Conservation (phyloP, 2,329 filamentous ascomycete genomes). For the Exophiala spinifera region DNA sequence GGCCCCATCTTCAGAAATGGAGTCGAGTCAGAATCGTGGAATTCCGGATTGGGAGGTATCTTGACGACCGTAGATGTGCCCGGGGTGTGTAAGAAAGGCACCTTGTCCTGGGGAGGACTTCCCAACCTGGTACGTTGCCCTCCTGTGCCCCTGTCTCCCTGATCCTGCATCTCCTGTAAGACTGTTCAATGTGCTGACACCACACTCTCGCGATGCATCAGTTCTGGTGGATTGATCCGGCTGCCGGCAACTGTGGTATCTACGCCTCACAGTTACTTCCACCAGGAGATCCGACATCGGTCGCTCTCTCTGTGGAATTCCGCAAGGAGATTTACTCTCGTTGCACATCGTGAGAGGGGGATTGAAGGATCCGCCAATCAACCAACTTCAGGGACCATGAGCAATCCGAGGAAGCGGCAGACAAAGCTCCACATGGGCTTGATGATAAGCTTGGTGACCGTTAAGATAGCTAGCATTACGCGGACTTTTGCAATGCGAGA, state of each 20-base stretch:
- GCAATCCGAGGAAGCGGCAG: too few relatives aligned
- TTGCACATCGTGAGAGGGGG: background rate
- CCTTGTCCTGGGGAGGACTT: conserved; percentile 29
- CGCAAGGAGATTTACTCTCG: conserved; percentile 14
- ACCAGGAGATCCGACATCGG: conserved; percentile 22
- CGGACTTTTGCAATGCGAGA: too few relatives aligned
- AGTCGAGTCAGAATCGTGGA: conserved; percentile 11
- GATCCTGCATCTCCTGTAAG: background rate
- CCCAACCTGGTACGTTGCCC: conserved; percentile 17
- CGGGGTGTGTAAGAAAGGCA: conserved; percentile 19
- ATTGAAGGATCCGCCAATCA: too few relatives aligned
- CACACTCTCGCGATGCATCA: background rate
- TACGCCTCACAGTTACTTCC: conserved; percentile 28
- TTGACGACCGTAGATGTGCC: conserved; percentile 19
- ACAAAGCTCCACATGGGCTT: too few relatives aligned
- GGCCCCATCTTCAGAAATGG: conserved; percentile 12
- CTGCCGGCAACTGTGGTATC: conserved; percentile 24
- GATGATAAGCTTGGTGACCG: too few relatives aligned
- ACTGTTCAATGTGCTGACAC: background rate
- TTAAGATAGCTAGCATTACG: too few relatives aligned
- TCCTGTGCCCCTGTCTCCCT: background rate
- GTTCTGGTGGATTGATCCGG: conserved; percentile 27
- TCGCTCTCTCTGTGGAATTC: conserved; percentile 18
- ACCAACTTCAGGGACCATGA: too few relatives aligned
- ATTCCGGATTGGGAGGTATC: conserved; percentile 22